These are phyloP conservation scores for Triangularia verruculosa DNA, from an alignment of 2,329 filamentous ascomycete genomes.

Conservation along the genomic window DNA sequence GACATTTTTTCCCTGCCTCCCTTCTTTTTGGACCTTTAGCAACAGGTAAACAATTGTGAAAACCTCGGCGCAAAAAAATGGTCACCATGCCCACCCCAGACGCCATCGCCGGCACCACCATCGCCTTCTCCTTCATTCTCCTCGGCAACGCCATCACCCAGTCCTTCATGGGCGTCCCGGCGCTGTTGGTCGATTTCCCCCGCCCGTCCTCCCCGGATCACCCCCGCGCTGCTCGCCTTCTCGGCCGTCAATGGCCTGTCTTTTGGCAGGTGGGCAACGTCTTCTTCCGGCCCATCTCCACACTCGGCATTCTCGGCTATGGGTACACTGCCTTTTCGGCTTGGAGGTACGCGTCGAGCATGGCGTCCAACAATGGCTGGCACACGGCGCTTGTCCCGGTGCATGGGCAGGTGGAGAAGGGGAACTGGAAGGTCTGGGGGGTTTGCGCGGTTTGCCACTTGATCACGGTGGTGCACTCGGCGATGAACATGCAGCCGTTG, in stretches of 20 bases:
- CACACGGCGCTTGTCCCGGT: slow-evolving; percentile 4
- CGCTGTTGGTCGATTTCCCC: slow-evolving; percentile 39
- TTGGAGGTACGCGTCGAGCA: slow-evolving; percentile 15
- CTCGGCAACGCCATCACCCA: slow-evolving; percentile 51
- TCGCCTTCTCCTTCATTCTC: slow-evolving; percentile 48
- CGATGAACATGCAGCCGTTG: slow-evolving; percentile 50
- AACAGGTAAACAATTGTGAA: no score
- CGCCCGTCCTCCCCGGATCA: slow-evolving; percentile 18
- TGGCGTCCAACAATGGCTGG: neutral
- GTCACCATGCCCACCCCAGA: slow-evolving; percentile 23
- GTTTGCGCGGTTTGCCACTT: slow-evolving; percentile 43
- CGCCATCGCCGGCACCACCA: slow-evolving; percentile 42
- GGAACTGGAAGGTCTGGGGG: slow-evolving; percentile 46
- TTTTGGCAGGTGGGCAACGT: slow-evolving; percentile 50
- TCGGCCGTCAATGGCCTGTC: slow-evolving; percentile 48
- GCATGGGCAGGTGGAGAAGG: slow-evolving; percentile 23
- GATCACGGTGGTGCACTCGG: slow-evolving; percentile 46
- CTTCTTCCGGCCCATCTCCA: slow-evolving; percentile 51
- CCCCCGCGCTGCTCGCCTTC: slow-evolving; percentile 39
- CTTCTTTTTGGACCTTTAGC: no score
- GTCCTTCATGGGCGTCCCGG: slow-evolving; percentile 50
- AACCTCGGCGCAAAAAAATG: no score
- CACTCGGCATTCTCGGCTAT: slow-evolving; percentile 47
- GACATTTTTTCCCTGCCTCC: no score
- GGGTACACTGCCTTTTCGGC: slow-evolving; percentile 41